Percentiles rank a stretch among this genome's conserved stretches.
phyloP scores from a whole-genome alignment of 129 eudicot species.

The Helianthus tuberosus region DNA sequence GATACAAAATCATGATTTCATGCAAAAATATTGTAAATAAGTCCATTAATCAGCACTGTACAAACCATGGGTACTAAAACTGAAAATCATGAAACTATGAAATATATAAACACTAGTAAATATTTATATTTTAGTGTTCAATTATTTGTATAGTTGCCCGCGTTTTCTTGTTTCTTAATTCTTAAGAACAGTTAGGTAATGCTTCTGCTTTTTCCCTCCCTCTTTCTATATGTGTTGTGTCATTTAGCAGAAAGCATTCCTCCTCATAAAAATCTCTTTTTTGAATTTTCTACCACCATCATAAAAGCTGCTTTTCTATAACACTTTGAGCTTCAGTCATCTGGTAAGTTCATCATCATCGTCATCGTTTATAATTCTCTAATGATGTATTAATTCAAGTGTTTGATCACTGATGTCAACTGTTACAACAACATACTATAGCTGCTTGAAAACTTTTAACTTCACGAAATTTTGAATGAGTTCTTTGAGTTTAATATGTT shows the following conservation, averaged over 20 bases:
- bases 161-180: constrained; percentile 46
- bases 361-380: background rate
- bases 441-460: background rate
- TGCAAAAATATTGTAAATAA: background rate
- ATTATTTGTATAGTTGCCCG: constrained; percentile 37
- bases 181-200: constrained; percentile 34
- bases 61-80: background rate
- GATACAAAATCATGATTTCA: background rate
- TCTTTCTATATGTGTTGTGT: constrained; percentile 8
- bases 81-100: constrained; percentile 6
- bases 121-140: constrained; percentile 11
- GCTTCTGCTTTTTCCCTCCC: constrained; percentile 29
- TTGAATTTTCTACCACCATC: constrained; percentile 23
- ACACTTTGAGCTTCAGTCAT: constrained; percentile 19
- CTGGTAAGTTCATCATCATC: constrained; percentile 17
- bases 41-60: background rate
- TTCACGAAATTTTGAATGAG: background rate
- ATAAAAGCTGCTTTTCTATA: constrained; percentile 26
- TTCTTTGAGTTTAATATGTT: background rate
- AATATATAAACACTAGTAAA: background rate
- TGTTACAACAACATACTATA: background rate
- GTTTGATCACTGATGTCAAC: background rate
- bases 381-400: constrained; percentile 1
- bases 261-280: constrained; percentile 25
- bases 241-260: constrained; percentile 30